phyloP scores from a whole-genome alignment of 1,284 basidiomycete species.

The Fomes fomentarius region DNA sequence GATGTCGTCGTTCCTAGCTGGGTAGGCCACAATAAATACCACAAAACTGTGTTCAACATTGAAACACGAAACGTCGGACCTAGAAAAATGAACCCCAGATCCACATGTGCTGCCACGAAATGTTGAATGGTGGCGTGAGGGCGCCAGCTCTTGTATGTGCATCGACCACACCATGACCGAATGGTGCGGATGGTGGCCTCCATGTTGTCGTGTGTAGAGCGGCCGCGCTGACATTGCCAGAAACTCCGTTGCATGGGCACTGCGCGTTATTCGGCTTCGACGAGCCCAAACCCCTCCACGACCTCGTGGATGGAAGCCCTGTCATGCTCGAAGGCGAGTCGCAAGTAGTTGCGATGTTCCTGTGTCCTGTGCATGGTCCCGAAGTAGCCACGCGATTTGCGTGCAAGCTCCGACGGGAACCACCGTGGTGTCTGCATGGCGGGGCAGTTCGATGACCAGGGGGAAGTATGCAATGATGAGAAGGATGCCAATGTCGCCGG shows the following conservation, averaged over 20 bases:
- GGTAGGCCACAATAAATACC: constrained; percentile 16
- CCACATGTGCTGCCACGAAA: constrained; percentile 14
- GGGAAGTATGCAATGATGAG: neutral
- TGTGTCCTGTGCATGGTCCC: constrained; percentile 12
- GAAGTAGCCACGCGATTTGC: constrained; percentile 10
- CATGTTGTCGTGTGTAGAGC: constrained; percentile 17
- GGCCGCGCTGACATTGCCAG: constrained; percentile 13
- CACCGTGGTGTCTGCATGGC: constrained; percentile 4
- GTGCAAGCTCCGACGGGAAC: constrained; percentile 1
- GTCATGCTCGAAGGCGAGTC: constrained; percentile 1
- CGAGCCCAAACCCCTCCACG: neutral
- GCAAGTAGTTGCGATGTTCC: constrained; percentile 4
- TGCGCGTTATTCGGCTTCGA: constrained; percentile 5
- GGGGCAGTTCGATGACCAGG: neutral
- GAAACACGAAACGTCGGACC: constrained; percentile 10
- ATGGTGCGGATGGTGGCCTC: constrained; percentile 9
- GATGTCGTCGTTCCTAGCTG: constrained; percentile 4
- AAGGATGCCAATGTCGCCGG: neutral
- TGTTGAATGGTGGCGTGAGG: constrained; percentile 10
- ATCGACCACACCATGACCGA: constrained; percentile 8
- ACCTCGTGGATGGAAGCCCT: constrained; percentile 12
- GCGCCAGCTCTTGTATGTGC: constrained; percentile 7
- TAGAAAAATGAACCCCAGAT: constrained; percentile 15
- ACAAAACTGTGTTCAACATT: constrained; percentile 3
- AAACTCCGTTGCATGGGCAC: constrained; percentile 9